Conservation (phyloP, 225 moss, liverwort and hornwort species). For the Pseudoscleropodium purum region DNA sequence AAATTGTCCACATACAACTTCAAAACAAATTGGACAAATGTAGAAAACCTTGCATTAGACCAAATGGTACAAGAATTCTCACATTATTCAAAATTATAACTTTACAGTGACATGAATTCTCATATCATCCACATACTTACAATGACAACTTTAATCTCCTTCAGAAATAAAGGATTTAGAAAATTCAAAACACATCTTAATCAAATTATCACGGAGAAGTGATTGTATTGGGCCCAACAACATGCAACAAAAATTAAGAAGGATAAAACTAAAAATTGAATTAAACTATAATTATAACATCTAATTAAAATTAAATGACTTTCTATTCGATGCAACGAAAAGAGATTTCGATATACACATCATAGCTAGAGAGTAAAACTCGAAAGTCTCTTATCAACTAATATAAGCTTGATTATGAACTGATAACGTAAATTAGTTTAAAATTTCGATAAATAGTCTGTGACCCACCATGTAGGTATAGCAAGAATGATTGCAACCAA, state of each 20-base stretch:
- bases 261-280: no score
- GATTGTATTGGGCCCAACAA: neutral
- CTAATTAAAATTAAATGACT: neutral
- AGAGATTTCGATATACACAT: neutral
- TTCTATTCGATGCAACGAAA: neutral
- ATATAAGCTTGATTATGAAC: neutral
- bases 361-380: neutral
- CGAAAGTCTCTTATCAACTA: neutral
- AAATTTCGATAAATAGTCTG: neutral
- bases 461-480: neutral
- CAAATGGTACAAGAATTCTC: neutral
- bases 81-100: neutral
- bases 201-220: neutral
- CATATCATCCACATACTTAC: no score
- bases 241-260: neutral
- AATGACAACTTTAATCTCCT: neutral
- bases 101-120: neutral
- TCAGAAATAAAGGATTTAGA: fast-evolving
- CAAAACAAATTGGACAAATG: neutral
- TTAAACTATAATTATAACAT: neutral
- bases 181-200: neutral
- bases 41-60: neutral
- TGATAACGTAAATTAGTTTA: neutral
- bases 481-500: neutral
- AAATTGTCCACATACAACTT: neutral